Evolutionary conservation across 1,284 basidiomycete species (phyloP).

Genomic region (Boletus mariae): DNA sequence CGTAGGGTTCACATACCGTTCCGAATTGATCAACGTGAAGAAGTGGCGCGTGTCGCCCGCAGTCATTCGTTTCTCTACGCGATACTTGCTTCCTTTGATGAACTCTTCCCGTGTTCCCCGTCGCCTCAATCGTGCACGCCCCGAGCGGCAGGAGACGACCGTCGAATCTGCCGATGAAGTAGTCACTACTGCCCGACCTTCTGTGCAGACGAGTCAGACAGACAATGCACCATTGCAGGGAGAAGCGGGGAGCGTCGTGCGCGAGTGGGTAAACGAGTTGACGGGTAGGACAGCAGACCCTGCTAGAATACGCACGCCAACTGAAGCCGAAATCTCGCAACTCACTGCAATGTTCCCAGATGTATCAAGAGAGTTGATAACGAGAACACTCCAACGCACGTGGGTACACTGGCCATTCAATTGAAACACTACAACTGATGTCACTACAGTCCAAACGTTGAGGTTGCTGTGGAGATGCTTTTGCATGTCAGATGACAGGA

Average conservation of each 20-base stretch:
- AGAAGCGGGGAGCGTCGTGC: constrained; percentile 48
- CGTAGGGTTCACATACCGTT: constrained; percentile 74
- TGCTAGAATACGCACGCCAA: constrained; percentile 63
- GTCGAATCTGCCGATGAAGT: constrained; percentile 43
- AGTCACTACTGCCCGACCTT: constrained; percentile 52
- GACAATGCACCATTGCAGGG: constrained; percentile 10
- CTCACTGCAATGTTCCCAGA: constrained; percentile 82
- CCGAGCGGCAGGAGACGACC: constrained; percentile 38
- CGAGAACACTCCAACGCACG: constrained; percentile 79
- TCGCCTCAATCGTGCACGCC: constrained; percentile 56
- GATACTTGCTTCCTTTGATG: constrained; percentile 58
- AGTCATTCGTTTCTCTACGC: constrained; percentile 48
- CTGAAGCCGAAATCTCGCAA: constrained; percentile 71
- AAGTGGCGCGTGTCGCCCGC: constrained; percentile 66
- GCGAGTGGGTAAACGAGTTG: constrained; percentile 80
- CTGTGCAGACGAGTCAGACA: constrained; percentile 22
- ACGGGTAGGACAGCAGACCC: constrained; percentile 58
- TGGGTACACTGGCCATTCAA: constrained; percentile 35
- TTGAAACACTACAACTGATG: constrained; percentile 4
- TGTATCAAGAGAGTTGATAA: constrained; percentile 68
- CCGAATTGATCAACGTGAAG: constrained; percentile 74
- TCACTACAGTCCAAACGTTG: constrained; percentile 60
- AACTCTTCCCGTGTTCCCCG: constrained; percentile 56
- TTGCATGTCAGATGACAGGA: constrained; percentile 40
- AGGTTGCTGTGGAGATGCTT: constrained; percentile 79